Evolutionary conservation across 2,329 filamentous ascomycete genomes (phyloP).

Genomic region (Dactylella cylindrospora): DNA sequence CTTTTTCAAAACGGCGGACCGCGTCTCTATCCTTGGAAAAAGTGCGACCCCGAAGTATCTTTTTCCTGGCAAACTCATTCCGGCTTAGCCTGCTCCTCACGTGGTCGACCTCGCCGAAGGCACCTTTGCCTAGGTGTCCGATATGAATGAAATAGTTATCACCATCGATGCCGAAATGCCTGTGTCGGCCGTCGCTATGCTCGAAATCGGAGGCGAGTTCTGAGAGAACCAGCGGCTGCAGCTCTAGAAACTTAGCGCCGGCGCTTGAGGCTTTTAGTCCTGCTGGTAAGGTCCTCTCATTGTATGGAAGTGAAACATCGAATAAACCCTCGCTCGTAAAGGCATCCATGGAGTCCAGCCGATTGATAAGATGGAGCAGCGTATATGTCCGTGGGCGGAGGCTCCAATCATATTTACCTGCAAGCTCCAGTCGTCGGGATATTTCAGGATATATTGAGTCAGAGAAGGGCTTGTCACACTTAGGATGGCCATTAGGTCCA

Average conservation of each 20-base stretch:
- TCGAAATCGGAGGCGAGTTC: constrained; percentile 43
- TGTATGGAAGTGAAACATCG: constrained; percentile 46
- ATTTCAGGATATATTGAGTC: too few species aligned
- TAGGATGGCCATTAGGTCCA: too few species aligned
- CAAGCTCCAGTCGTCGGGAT: too few species aligned
- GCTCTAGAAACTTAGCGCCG: constrained; percentile 36
- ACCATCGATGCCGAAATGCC: constrained; percentile 34
- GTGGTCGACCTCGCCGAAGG: constrained; percentile 47
- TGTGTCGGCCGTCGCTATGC: constrained; percentile 34
- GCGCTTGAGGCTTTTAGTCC: constrained; percentile 18
- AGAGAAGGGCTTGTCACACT: too few species aligned
- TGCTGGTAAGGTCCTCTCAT: constrained; percentile 41
- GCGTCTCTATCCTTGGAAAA: constrained; percentile 45
- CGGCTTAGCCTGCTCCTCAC: constrained; percentile 47
- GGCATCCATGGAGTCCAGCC: constrained; percentile 42
- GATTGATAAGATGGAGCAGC: constrained; percentile 45
- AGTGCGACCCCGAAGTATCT: constrained; percentile 45
- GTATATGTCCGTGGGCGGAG: constrained; percentile 45
- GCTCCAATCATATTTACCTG: too few species aligned
- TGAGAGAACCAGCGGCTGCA: constrained; percentile 42
- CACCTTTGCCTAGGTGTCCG: constrained; percentile 45
- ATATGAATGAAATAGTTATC: constrained; percentile 43
- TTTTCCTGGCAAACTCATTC: constrained; percentile 50
- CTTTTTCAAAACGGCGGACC: constrained; percentile 48
- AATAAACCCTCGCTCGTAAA: constrained; percentile 43